Base-by-base conservation (phyloP, 345 rosid genomes). In the Populus ilicifolia region DNA sequence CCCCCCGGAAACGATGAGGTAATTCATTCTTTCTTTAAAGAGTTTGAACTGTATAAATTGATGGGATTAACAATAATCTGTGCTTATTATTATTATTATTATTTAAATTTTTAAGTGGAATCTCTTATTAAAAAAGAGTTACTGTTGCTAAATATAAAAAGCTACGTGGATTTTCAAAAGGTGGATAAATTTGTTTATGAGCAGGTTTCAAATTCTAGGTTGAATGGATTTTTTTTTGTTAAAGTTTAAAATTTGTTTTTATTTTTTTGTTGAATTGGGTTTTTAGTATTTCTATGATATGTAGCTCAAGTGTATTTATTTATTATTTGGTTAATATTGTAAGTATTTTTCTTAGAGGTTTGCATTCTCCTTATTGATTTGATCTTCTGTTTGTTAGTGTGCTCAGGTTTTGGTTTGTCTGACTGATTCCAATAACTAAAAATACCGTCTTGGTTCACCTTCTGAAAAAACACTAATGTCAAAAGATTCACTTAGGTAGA, bases 1-100 rank as follows among this genome's bases (percentile, higher is more conserved):
- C 89, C 91, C 2, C 89, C 89, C 77, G 97, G 97, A 67, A 90
- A 94, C 25, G 99, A 96, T 78, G 99, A 94, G 97, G 99, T 95
- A 69, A 74, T 43, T 70, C 23, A 18, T 18, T 16, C 20, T 64
- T 64, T 43, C 4, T 17, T 30, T 41, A 20, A 14, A 13, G 43
- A 50, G n/a, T 27, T 56, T 29, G 68, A 2, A 54, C 6, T 21
- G 73, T 68, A 65, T 44, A 56, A n/a, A 56, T 46, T 76, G 21
- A 33, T 71, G 41, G 48, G 39, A 38, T 33, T 2, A 17, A 33
- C 17, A 7, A 66, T 11, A 63, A 25, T 14, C 8, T 63, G 25
- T 27, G 67, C 30, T 67, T 35, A 23, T 56, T 56, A 64, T 61
- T 48, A 2, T 61, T 39, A 38, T 38, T 39, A 39, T 8, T 39